These are phyloP conservation scores for Tuctoria greenei DNA, from an alignment of 176 grass and related monocot species.

Conservation along the genomic window DNA sequence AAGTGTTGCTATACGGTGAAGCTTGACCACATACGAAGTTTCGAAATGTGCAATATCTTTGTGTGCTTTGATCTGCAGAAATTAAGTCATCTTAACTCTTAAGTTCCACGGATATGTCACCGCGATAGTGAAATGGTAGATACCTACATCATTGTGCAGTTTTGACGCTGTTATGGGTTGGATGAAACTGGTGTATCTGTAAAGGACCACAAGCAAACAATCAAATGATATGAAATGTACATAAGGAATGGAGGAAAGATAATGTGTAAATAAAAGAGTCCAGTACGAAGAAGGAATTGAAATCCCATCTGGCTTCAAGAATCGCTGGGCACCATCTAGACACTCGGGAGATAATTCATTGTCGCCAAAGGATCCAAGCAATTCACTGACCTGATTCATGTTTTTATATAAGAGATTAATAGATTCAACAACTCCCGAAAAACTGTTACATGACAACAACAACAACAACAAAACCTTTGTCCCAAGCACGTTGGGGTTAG, in stretches of 20 bases:
- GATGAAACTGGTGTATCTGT: slow-evolving; percentile 96
- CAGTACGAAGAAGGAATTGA: slow-evolving; percentile 93
- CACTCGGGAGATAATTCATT: slow-evolving; percentile 98
- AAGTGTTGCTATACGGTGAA: slow-evolving; percentile 85
- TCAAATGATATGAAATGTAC: slow-evolving; percentile 34
- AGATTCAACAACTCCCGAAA: background rate
- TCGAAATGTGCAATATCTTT: slow-evolving; percentile 99
- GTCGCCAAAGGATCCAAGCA: slow-evolving; percentile 97
- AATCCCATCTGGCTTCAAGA: slow-evolving; percentile 95
- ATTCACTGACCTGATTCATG: slow-evolving; percentile 82
- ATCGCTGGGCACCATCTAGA: slow-evolving; percentile 96
- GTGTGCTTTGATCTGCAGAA: slow-evolving; percentile 90
- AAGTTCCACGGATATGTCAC: background rate
- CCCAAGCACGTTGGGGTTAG: too few relatives aligned
- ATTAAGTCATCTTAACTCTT: slow-evolving; percentile 26
- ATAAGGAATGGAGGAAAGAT: slow-evolving; percentile 34
- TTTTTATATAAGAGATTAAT: slow-evolving; percentile 27
- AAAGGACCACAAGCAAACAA: slow-evolving; percentile 22
- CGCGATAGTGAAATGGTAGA: slow-evolving; percentile 1
- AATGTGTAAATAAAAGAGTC: slow-evolving; percentile 23
- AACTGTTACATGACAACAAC: too few relatives aligned
- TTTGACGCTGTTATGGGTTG: slow-evolving; percentile 94
- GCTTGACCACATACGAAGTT: slow-evolving; percentile 97
- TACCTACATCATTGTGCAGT: slow-evolving; percentile 89
- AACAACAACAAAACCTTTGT: too few relatives aligned